Conservation (phyloP, 345 rosid species). For the Stellera chamaejasme region DNA sequence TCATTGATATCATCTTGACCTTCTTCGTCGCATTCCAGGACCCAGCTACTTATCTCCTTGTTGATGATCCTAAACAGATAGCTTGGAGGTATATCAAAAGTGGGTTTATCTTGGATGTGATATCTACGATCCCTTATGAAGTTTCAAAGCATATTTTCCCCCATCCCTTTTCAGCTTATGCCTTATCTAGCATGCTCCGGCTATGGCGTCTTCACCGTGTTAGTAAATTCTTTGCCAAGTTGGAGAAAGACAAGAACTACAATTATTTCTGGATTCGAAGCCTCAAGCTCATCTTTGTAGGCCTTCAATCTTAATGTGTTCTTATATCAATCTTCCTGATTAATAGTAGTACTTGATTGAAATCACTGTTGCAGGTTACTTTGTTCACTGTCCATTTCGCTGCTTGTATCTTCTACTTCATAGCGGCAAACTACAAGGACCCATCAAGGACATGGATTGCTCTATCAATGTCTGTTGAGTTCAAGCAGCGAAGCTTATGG, state of each 20-base stretch:
- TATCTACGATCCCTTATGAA: conserved; percentile 77
- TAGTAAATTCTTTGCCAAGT: conserved; percentile 52
- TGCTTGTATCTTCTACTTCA: conserved; percentile 57
- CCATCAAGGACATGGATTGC: conserved; percentile 60
- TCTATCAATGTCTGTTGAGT: conserved; percentile 28
- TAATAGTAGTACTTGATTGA: neutral
- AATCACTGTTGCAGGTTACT: conserved; percentile 42
- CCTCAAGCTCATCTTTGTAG: conserved; percentile 58
- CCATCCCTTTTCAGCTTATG: conserved; percentile 36
- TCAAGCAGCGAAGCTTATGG: conserved; percentile 16
- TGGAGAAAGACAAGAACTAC: conserved; percentile 79
- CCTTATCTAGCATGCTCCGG: conserved; percentile 71
- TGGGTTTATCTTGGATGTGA: conserved; percentile 57
- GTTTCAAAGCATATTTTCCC: conserved; percentile 34
- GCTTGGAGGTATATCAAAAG: conserved; percentile 50
- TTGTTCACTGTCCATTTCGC: conserved; percentile 70
- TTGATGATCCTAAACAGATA: conserved; percentile 45
- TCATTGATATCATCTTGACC: conserved; percentile 62
- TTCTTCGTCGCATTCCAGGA: conserved; percentile 81
- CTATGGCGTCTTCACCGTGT: conserved; percentile 93
- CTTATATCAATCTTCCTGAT: neutral
- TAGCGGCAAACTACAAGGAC: conserved; percentile 39
- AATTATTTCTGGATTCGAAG: conserved; percentile 68
- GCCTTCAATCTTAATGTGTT: conserved; percentile 17
- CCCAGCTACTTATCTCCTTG: conserved; percentile 50